Percentiles rank a stretch among this genome's conserved stretches.
Conservation (phyloP, 345 rosid genomes). For the Camelina hispida region DNA sequence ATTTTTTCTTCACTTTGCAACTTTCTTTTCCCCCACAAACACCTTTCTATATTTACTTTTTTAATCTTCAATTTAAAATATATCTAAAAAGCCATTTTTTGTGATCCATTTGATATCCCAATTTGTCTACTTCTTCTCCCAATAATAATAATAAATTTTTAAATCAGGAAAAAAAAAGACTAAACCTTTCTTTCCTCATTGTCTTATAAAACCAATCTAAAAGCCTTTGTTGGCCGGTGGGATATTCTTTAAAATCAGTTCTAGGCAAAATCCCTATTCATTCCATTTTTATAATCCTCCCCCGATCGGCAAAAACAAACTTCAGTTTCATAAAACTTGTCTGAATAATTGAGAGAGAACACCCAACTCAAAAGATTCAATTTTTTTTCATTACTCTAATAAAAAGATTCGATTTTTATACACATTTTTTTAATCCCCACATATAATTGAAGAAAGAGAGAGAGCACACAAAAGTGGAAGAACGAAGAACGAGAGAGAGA, state of each 20-base stretch:
- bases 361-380: constrained; percentile 42
- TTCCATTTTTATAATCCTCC: not conserved
- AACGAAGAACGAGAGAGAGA: too few species aligned
- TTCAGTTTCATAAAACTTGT: constrained; percentile 11
- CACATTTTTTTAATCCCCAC: constrained; percentile 8
- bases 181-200: not conserved
- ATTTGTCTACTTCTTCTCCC: constrained; percentile 44
- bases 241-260: constrained; percentile 37
- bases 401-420: constrained; percentile 31
- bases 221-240: constrained; percentile 36
- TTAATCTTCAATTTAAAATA: constrained; percentile 37
- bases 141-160: constrained; percentile 25
- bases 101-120: constrained; percentile 43
- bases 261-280: constrained; percentile 17
- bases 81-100: constrained; percentile 44
- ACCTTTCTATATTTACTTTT: constrained; percentile 37
- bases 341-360: constrained; percentile 35
- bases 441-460: constrained; percentile 47
- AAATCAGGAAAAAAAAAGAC: not conserved
- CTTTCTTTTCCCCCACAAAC: constrained; percentile 28
- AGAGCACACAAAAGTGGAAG: too few species aligned
- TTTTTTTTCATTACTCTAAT: constrained; percentile 7
- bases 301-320: constrained; percentile 23
- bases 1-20: constrained; percentile 34
- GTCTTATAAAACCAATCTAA: constrained; percentile 42